Evolutionary conservation across 1,139 yeast genomes (phyloP).

Genomic region (Diutina scorzettiae): DNA sequence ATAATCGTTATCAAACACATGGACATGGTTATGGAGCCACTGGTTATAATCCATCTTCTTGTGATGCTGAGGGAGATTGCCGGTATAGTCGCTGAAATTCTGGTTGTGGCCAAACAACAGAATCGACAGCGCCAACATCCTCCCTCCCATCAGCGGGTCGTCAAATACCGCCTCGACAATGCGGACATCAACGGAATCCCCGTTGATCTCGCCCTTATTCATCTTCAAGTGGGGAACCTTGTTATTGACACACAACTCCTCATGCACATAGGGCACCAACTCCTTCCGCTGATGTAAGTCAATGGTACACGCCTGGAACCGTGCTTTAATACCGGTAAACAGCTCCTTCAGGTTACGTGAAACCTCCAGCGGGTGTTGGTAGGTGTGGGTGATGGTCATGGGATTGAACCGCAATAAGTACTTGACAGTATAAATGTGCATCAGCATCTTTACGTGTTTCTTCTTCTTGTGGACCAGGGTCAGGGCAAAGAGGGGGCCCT

Average conservation of each 20-base stretch:
- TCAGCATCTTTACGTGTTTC: conserved; percentile 52
- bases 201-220: conserved; percentile 67
- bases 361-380: conserved; percentile 5
- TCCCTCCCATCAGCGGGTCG: conserved; percentile 20
- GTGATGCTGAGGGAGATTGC: background rate
- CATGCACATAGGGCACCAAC: conserved; percentile 44
- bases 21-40: conserved; percentile 10
- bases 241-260: conserved; percentile 42
- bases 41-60: background rate
- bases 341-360: background rate
- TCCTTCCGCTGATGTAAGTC: conserved; percentile 86
- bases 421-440: conserved; percentile 68
- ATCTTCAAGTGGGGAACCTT: conserved; percentile 48
- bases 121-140: background rate
- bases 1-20: conserved; percentile 33
- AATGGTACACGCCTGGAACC: conserved; percentile 49
- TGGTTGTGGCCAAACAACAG: background rate
- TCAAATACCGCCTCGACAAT: conserved; percentile 56
- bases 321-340: conserved; percentile 66
- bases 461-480: conserved; percentile 16
- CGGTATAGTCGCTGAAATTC: background rate
- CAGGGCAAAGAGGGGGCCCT: conserved; percentile 49
- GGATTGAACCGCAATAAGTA: conserved; percentile 70
- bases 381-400: conserved; percentile 49
- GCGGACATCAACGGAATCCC: conserved; percentile 61